Conservation (phyloP, 2,329 filamentous ascomycete species). For the Aspergillus latus region DNA sequence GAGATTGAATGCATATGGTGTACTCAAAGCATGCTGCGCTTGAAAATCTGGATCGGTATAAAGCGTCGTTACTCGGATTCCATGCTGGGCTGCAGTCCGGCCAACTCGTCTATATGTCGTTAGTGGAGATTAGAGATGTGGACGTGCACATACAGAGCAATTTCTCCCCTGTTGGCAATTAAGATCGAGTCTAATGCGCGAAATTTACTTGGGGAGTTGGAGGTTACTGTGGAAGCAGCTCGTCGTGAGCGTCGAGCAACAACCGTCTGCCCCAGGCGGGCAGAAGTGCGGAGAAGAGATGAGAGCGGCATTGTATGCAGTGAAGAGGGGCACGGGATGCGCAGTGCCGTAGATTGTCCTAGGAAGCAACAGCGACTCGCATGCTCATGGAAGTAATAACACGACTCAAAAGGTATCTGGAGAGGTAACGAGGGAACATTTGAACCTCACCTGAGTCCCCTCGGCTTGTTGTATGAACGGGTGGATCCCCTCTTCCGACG, state of each 20-base stretch:
- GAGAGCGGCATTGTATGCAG: conserved; percentile 35
- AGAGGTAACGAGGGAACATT: background rate
- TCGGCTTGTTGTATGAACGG: conserved; percentile 14
- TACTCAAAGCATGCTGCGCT: conserved; percentile 84
- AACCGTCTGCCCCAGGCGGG: conserved; percentile 34
- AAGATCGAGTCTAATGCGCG: conserved; percentile 71
- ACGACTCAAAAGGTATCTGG: background rate
- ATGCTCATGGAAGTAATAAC: conserved; percentile 9
- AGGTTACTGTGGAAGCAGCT: conserved; percentile 32
- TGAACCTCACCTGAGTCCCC: background rate
- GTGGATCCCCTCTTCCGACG: conserved; percentile 14
- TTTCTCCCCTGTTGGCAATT: conserved; percentile 96
- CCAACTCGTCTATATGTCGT: conserved; percentile 66
- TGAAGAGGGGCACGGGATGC: background rate
- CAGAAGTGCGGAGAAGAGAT: conserved; percentile 42
- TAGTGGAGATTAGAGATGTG: conserved; percentile 8
- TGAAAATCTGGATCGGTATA: conserved; percentile 89
- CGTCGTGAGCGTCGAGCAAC: conserved; percentile 29
- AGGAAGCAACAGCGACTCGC: conserved; percentile 4
- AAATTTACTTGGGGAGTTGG: conserved; percentile 23
- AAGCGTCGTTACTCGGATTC: conserved; percentile 88
- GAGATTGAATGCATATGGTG: conserved; percentile 79
- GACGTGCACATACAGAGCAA: conserved; percentile 63
- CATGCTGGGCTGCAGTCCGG: conserved; percentile 80
- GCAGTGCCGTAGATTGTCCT: conserved; percentile 14